These are phyloP conservation scores for Lanzia echinophila DNA, from an alignment of 2,329 filamentous ascomycete genomes.

Conservation along the genomic window DNA sequence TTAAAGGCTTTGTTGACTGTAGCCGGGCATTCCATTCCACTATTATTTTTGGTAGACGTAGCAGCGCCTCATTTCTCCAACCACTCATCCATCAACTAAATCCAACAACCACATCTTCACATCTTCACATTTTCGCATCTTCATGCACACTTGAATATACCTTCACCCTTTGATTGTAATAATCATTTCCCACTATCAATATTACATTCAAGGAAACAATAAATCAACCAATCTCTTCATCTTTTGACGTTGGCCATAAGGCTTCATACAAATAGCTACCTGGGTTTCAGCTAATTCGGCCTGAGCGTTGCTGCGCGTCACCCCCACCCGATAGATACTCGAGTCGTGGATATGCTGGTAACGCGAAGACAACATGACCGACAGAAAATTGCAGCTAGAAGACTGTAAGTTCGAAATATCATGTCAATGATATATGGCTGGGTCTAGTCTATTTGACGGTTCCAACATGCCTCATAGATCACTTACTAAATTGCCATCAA, in stretches of 20 bases:
- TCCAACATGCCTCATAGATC: not conserved
- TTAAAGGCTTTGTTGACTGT: too few relatives aligned
- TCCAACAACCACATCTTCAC: slow-evolving; percentile 2
- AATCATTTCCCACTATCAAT: not conserved
- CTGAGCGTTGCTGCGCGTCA: slow-evolving; percentile 14
- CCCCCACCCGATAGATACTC: slow-evolving; percentile 9
- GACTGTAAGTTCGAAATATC: slow-evolving; percentile 57
- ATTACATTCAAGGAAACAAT: not conserved
- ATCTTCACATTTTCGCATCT: not conserved
- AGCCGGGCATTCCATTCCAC: too few relatives aligned
- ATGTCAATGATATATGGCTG: not conserved
- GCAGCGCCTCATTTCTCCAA: slow-evolving; percentile 6
- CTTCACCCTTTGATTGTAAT: not conserved
- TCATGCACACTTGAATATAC: too few relatives aligned
- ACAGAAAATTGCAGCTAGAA: slow-evolving; percentile 77
- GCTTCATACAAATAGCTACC: slow-evolving; percentile 6
- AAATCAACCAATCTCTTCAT: not conserved
- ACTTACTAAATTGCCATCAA: not conserved
- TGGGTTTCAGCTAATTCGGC: slow-evolving; percentile 11
- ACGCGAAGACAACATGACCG: slow-evolving; percentile 59
- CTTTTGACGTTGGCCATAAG: slow-evolving; percentile 10
- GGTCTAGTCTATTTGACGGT: not conserved
- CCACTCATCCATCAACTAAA: not conserved
- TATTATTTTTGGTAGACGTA: too few relatives aligned
- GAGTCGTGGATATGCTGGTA: slow-evolving; percentile 52